Percentiles rank a stretch among this genome's conserved stretches.
phyloP scores from a whole-genome alignment of 2,329 filamentous ascomycete species.

The Nigrospora oryzae region DNA sequence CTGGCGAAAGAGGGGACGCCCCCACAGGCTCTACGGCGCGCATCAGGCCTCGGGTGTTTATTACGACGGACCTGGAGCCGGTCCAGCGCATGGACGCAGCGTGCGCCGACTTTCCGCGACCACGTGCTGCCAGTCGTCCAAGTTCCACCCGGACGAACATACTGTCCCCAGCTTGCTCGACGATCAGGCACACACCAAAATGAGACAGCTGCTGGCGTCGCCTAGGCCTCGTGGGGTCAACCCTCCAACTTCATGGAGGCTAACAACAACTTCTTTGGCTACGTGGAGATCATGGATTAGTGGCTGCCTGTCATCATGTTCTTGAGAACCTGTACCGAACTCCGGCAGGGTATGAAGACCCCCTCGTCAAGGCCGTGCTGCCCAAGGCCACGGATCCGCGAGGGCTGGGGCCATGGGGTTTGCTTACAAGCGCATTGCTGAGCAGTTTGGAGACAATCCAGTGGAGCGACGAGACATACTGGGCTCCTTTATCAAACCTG shows the following conservation, averaged over 20 bases:
- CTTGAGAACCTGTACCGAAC: background rate
- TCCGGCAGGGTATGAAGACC: background rate
- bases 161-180: background rate
- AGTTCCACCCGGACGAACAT: background rate
- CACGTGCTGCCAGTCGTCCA: background rate
- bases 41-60: background rate
- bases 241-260: background rate
- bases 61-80: background rate
- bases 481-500: conserved; percentile 30
- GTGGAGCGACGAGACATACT: conserved; percentile 24
- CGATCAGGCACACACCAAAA: background rate
- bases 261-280: background rate
- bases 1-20: no score
- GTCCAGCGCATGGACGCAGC: background rate
- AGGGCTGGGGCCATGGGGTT: background rate
- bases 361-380: background rate
- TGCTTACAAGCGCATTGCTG: conserved; percentile 5
- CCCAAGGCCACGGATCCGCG: background rate
- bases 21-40: background rate
- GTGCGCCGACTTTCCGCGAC: background rate
- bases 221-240: background rate
- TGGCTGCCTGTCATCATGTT: background rate
- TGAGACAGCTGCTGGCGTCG: background rate
- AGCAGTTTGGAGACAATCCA: conserved; percentile 17
- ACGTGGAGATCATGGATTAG: background rate